Conservation (phyloP, 352 stramenopile species). For the Aphanomyces invadans region DNA sequence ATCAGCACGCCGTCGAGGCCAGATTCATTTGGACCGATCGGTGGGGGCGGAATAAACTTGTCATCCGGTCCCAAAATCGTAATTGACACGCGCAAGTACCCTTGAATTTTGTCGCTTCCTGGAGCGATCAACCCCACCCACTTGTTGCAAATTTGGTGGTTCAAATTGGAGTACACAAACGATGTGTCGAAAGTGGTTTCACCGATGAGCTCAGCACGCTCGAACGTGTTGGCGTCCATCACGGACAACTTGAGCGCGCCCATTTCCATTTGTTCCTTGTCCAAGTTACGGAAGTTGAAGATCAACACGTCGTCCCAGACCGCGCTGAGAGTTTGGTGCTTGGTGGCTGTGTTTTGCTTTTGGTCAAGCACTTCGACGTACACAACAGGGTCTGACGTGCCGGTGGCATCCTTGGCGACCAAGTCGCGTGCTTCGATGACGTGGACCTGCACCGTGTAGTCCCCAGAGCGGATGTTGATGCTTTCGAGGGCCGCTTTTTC, state of each 20-base stretch:
- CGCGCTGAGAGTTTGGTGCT: constrained; percentile 82
- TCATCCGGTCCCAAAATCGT: constrained; percentile 83
- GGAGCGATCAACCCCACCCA: constrained; percentile 79
- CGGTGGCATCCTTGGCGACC: constrained; percentile 78
- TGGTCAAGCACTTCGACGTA: constrained; percentile 83
- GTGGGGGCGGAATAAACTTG: constrained; percentile 62
- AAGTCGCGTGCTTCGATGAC: constrained; percentile 86
- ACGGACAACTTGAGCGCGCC: constrained; percentile 70
- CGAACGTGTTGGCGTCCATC: constrained; percentile 80
- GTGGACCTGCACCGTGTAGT: constrained; percentile 86
- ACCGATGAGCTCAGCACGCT: constrained; percentile 85
- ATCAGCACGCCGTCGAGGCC: constrained; percentile 67
- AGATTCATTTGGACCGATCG: constrained; percentile 37
- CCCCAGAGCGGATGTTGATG: constrained; percentile 80
- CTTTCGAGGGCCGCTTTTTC: constrained; percentile 64
- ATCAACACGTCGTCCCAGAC: constrained; percentile 83
- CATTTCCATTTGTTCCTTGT: constrained; percentile 80
- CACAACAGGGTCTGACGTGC: constrained; percentile 87
- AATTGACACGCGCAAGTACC: constrained; percentile 84
- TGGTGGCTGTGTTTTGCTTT: constrained; percentile 71
- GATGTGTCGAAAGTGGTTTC: constrained; percentile 79
- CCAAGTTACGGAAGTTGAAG: constrained; percentile 63
- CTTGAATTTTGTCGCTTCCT: constrained; percentile 71
- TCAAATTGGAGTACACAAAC: constrained; percentile 78
- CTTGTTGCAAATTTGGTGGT: constrained; percentile 85